Percentiles rank a stretch among this genome's conserved stretches.
These are phyloP conservation scores for Aureoboletus auriporus DNA, from an alignment of 768 basidiomycete species.

Conservation along the genomic window DNA sequence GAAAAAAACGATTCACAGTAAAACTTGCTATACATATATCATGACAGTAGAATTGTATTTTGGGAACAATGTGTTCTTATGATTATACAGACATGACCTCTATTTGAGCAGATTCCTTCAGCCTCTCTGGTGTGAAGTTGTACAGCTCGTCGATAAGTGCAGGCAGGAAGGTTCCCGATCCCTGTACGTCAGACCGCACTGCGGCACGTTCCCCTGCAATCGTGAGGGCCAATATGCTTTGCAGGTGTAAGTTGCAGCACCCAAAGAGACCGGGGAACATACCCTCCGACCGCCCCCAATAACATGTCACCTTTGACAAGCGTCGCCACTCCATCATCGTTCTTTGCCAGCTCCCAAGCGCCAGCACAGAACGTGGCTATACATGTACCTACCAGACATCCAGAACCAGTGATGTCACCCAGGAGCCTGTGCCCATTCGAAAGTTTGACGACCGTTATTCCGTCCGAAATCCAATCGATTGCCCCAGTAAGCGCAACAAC, in stretches of 20 bases:
- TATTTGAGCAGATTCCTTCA: conserved; percentile 29
- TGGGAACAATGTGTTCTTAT: no score
- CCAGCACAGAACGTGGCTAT: conserved; percentile 81
- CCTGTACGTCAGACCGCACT: conserved; percentile 46
- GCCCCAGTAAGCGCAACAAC: conserved; percentile 79
- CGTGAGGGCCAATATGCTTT: conserved; percentile 52
- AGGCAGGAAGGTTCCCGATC: conserved; percentile 61
- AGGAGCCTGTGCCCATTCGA: conserved; percentile 73
- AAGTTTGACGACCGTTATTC: conserved; percentile 59
- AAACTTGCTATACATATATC: no score
- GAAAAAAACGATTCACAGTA: no score
- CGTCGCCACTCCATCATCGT: conserved; percentile 30
- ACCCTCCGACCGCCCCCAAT: conserved; percentile 74
- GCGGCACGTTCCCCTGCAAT: conserved; percentile 62
- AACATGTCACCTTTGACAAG: conserved; percentile 79
- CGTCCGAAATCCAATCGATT: conserved; percentile 84
- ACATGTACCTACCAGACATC: conserved; percentile 76
- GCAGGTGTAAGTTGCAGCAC: conserved; percentile 4
- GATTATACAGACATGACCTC: conserved; percentile 13
- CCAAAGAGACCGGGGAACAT: conserved; percentile 18
- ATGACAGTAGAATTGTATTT: not conserved
- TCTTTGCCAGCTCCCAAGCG: conserved; percentile 39
- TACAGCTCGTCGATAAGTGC: conserved; percentile 64
- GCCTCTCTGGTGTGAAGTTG: conserved; percentile 35
- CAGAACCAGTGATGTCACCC: conserved; percentile 83